Percentiles rank a stretch among this genome's conserved stretches.
Evolutionary conservation across 2,329 filamentous ascomycete genomes (phyloP).

Genomic region (Colletotrichum karsti): DNA sequence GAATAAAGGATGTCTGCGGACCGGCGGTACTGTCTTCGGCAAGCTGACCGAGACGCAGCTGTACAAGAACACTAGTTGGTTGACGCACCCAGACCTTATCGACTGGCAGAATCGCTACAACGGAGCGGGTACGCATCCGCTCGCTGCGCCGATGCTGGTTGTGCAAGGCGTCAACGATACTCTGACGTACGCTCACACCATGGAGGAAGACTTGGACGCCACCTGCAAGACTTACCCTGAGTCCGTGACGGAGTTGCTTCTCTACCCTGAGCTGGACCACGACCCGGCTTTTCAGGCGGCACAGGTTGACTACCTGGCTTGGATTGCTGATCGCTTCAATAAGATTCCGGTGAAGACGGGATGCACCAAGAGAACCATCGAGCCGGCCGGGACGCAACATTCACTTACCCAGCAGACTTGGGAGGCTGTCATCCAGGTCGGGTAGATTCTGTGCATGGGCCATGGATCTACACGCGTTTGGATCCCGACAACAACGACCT

Average conservation of each 20-base stretch:
- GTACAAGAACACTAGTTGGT: slow-evolving; percentile 26
- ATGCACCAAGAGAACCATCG: neutral
- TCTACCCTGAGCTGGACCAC: slow-evolving; percentile 5
- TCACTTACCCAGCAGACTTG: neutral
- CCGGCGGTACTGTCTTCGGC: slow-evolving; percentile 14
- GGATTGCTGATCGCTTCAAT: slow-evolving; percentile 18
- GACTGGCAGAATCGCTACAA: slow-evolving; percentile 20
- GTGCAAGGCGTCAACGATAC: slow-evolving; percentile 32
- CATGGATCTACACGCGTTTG: no score
- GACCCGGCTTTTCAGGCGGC: slow-evolving; percentile 3
- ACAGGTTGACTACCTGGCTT: slow-evolving; percentile 13
- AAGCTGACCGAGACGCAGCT: slow-evolving; percentile 11
- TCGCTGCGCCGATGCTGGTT: slow-evolving; percentile 33
- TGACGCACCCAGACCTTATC: neutral
- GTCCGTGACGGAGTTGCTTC: neutral
- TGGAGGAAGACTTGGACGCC: neutral
- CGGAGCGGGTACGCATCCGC: slow-evolving; percentile 28
- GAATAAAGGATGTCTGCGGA: slow-evolving; percentile 8
- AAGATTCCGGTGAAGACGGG: neutral
- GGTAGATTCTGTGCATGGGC: no score
- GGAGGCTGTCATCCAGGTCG: neutral
- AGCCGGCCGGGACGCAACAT: neutral
- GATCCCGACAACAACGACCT: no score
- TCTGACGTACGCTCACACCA: slow-evolving; percentile 14
- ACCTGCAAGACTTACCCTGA: neutral